Evolutionary conservation across 345 rosid genomes (phyloP), one percentile per base, ranked within the genome.

Genomic region (Hypericum androsaemum): DNA sequence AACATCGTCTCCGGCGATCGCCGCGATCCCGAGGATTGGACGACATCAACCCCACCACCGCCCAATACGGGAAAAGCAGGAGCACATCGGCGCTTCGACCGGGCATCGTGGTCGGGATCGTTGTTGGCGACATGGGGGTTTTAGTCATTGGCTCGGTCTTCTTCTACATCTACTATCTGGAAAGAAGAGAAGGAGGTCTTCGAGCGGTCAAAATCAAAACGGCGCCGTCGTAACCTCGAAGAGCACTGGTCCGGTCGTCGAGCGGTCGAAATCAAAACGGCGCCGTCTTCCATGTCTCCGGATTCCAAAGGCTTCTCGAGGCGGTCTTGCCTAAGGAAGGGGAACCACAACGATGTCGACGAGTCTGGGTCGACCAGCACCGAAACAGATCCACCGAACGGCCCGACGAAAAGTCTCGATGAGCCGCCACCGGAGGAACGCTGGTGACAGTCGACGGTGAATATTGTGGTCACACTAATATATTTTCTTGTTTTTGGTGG

Each of bases 281-380:
- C 71, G 61, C 77, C 95, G 16, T 81, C 87, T 43, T 80, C 89
- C 35, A 22, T 4, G 32, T 82, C 89, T 38, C 77, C 88, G 5
- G 84, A 92, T 59, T 79, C 88, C 41, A 82, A 65, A 53, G 82
- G 71, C 0, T 79, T 87, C 56, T 73, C 76, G 6, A 65, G 80
- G 60, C 84, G 96, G 96, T 77, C 94, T 1, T 88, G 98, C 64
- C 22, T 92, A 49, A 78, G 84, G 11, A 81, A 88, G 46, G 70
- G 66, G 65, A 79, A 70, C 12, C 75, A 77, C 35, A 62, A 63
- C 41, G 50, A 44, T 13, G 79, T 75, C 35, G 80, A 69, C 1
- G 80, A 58, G 8, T 77, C 89, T 6, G 89, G 71, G 1, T 64
- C 74, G 4, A 54, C 81, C 7, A 71, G 17, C 50, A 71, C 74